Conservation (phyloP, 139 green algal genomes). For the Eudorina sp. region DNA sequence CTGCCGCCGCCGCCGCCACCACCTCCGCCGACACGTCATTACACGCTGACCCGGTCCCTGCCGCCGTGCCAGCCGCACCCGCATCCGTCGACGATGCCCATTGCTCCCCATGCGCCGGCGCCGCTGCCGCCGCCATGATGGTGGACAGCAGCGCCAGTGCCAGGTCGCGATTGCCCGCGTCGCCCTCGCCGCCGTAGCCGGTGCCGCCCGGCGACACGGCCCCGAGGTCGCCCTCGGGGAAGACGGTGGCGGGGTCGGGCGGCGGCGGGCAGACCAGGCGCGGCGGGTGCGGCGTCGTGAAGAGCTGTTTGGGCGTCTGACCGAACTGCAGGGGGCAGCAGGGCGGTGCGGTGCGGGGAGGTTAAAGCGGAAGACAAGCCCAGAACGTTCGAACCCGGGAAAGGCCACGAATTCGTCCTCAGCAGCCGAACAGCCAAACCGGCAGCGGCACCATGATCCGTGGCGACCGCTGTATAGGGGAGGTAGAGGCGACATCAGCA, state of each 20-base stretch:
- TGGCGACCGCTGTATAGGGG: too few species aligned
- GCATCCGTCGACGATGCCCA: too few species aligned
- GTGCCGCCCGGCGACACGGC: not conserved
- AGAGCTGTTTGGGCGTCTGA: constrained; percentile 89
- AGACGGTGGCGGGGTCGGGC: constrained; percentile 57
- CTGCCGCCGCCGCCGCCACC: not conserved
- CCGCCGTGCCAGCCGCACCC: too few species aligned
- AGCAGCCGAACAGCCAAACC: too few species aligned
- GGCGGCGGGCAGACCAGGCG: constrained; percentile 62
- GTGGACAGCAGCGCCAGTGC: constrained; percentile 78
- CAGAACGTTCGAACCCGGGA: too few species aligned
- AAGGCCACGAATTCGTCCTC: too few species aligned
- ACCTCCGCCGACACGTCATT: too few species aligned
- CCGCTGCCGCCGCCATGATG: constrained; percentile 70
- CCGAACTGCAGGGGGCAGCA: constrained; percentile 74
- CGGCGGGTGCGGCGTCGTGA: constrained; percentile 74
- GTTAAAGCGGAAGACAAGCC: too few species aligned
- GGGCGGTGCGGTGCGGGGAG: not conserved
- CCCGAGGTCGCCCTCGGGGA: not conserved
- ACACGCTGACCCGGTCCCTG: too few species aligned
- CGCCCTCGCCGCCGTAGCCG: constrained; percentile 49
- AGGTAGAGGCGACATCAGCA: too few species aligned
- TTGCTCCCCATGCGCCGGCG: not conserved
- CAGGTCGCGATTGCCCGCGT: constrained; percentile 65
- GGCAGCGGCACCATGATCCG: too few species aligned